These are phyloP conservation scores for Coemansia sp. DNA, from an alignment of 192 early-diverging fungal genomes.

Conservation along the genomic window DNA sequence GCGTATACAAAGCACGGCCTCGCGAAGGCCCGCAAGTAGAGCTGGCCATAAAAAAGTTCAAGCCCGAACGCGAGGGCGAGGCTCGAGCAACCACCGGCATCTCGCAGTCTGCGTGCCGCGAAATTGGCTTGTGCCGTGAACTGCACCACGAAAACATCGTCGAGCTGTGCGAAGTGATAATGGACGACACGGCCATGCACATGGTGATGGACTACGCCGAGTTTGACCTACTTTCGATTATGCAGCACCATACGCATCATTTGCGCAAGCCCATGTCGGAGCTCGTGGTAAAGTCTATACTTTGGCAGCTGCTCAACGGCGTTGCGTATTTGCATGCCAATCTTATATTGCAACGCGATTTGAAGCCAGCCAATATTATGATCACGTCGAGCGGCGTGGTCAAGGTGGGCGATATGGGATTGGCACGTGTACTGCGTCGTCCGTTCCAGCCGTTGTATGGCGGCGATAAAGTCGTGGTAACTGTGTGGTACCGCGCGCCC, in stretches of 20 bases:
- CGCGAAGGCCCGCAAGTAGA: constrained; percentile 57
- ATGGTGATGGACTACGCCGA: constrained; percentile 99
- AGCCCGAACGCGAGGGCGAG: constrained; percentile 93
- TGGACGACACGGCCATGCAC: constrained; percentile 91
- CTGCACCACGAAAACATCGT: constrained; percentile 88
- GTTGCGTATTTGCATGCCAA: constrained; percentile 84
- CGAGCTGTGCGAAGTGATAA: constrained; percentile 79
- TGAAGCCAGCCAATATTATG: constrained; percentile 94
- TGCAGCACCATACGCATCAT: constrained; percentile 81
- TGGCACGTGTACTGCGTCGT: constrained; percentile 76
- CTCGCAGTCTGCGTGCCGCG: constrained; percentile 90
- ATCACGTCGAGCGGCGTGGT: constrained; percentile 85
- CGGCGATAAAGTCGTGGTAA: constrained; percentile 86
- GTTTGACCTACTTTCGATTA: constrained; percentile 86
- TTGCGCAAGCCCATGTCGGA: constrained; percentile 80
- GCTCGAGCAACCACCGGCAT: constrained; percentile 66
- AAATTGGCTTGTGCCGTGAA: constrained; percentile 91
- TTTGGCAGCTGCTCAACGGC: constrained; percentile 88
- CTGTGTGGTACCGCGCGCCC: constrained; percentile 96
- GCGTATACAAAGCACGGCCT: constrained; percentile 88
- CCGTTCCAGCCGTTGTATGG: constrained; percentile 79
- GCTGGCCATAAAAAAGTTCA: constrained; percentile 96
- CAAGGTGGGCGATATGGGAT: constrained; percentile 92
- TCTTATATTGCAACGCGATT: constrained; percentile 82
- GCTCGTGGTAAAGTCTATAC: constrained; percentile 79